Evolutionary conservation across 257 asterid genomes (phyloP).

Genomic region (Solanum corneliomulleri): DNA sequence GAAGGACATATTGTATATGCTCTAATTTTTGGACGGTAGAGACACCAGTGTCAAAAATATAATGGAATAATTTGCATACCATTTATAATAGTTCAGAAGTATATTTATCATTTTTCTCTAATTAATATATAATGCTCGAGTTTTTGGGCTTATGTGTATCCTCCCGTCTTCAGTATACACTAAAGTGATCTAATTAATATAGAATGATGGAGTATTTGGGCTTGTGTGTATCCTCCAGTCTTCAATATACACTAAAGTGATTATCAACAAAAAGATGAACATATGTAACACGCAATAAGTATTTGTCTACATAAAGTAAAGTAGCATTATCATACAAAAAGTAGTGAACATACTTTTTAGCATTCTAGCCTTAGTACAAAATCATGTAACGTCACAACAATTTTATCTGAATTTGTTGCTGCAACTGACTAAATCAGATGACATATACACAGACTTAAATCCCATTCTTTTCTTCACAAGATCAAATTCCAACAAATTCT

Average conservation of each 20-base stretch:
- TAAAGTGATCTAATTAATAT: too few relatives aligned
- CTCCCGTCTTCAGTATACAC: too few relatives aligned
- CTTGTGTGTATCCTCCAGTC: not conserved
- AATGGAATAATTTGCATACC: too few relatives aligned
- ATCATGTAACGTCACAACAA: not conserved
- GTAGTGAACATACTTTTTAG: not conserved
- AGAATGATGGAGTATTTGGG: too few relatives aligned
- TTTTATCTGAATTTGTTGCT: not conserved
- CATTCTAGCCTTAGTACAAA: not conserved
- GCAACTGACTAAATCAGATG: not conserved
- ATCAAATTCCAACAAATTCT: constrained; percentile 43
- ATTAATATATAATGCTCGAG: too few relatives aligned
- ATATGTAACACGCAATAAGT: not conserved
- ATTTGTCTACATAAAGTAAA: not conserved
- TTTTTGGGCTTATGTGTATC: too few relatives aligned
- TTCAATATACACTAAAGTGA: not conserved
- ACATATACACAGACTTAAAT: constrained; percentile 29
- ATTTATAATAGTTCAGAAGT: too few relatives aligned
- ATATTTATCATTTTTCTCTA: too few relatives aligned
- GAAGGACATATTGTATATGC: too few relatives aligned
- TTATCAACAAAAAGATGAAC: not conserved
- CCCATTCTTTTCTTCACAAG: constrained; percentile 25
- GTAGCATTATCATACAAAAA: not conserved
- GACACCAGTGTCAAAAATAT: too few relatives aligned
- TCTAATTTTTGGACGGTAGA: too few relatives aligned